A percentile compares a stretch with the other conserved stretches of the same genome.
Evolutionary conservation across 768 basidiomycete genomes (phyloP).

Genomic region (Macrolepiota dolichaula): DNA sequence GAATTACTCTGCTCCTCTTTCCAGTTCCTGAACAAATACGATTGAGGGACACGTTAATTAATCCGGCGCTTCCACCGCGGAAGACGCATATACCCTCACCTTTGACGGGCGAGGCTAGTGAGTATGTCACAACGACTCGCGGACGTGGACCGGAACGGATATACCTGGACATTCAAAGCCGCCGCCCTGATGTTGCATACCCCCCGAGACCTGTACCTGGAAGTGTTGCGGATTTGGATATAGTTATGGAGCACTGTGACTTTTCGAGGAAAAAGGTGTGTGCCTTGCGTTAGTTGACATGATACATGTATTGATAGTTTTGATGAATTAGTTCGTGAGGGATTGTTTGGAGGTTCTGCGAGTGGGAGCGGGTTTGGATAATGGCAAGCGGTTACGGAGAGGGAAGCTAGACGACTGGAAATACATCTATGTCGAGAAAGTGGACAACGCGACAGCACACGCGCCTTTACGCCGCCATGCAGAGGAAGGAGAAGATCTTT

Average conservation of each 20-base stretch:
- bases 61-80: slow-evolving; percentile 71
- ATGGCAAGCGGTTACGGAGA: slow-evolving; percentile 68
- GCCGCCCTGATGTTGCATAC: slow-evolving; percentile 66
- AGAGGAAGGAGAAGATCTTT: slow-evolving; percentile 39
- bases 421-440: slow-evolving; percentile 79
- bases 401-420: slow-evolving; percentile 81
- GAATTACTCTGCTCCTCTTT: background rate
- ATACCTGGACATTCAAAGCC: slow-evolving; percentile 69
- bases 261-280: slow-evolving; percentile 75
- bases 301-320: slow-evolving; percentile 4
- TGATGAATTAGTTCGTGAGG: slow-evolving; percentile 77
- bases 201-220: slow-evolving; percentile 86
- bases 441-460: slow-evolving; percentile 24
- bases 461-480: slow-evolving; percentile 17
- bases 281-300: background rate
- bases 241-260: slow-evolving; percentile 90
- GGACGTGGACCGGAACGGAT: slow-evolving; percentile 77
- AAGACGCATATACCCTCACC: slow-evolving; percentile 36
- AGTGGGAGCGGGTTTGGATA: slow-evolving; percentile 87
- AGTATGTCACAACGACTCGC: slow-evolving; percentile 50
- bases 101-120: slow-evolving; percentile 33
- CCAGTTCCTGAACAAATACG: slow-evolving; percentile 72
- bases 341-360: slow-evolving; percentile 95
- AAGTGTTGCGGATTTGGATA: slow-evolving; percentile 85
- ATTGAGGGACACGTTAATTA: slow-evolving; percentile 51